Conservation (phyloP, 768 basidiomycete species). For the Tricholoma terreum region DNA sequence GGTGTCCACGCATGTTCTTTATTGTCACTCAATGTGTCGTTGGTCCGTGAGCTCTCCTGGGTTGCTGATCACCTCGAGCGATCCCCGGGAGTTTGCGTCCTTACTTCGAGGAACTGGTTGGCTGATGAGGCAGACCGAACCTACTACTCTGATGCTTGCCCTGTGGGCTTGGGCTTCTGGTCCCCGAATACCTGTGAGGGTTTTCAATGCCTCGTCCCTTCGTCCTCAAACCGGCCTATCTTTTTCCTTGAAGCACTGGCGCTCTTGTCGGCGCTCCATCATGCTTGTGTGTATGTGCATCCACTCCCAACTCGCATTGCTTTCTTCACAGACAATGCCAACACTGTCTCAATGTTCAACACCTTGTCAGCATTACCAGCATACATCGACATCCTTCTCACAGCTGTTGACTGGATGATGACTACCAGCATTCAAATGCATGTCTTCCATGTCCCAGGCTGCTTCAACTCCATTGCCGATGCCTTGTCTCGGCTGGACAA, state of each 20-base stretch:
- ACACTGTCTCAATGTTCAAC: slow-evolving; percentile 21
- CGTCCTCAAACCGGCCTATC: background rate
- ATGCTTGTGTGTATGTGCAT: background rate
- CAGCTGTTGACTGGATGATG: slow-evolving; percentile 12
- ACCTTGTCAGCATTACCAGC: background rate
- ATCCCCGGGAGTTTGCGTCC: slow-evolving; percentile 17
- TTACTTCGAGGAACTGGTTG: slow-evolving; percentile 19
- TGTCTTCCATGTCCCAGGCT: slow-evolving; percentile 15
- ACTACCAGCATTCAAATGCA: slow-evolving; percentile 6
- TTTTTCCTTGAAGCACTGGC: slow-evolving; percentile 25
- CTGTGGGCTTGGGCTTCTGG: slow-evolving; percentile 22
- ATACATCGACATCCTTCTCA: slow-evolving; percentile 19
- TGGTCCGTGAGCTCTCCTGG: slow-evolving; percentile 29
- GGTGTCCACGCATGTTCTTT: slow-evolving; percentile 10
- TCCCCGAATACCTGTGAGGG: slow-evolving; percentile 3
- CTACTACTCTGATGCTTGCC: slow-evolving; percentile 22
- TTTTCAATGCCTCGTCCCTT: slow-evolving; percentile 5
- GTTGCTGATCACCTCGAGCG: slow-evolving; percentile 16
- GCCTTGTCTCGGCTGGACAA: slow-evolving; percentile 13
- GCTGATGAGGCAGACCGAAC: slow-evolving; percentile 6
- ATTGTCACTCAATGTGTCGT: slow-evolving; percentile 21
- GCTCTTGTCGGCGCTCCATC: slow-evolving; percentile 14
- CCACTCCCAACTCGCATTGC: background rate
- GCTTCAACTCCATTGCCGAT: slow-evolving; percentile 18
- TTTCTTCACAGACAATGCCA: slow-evolving; percentile 23